Evolutionary conservation across 1,139 yeast genomes (phyloP).

Genomic region (Suhomyces maxii): DNA sequence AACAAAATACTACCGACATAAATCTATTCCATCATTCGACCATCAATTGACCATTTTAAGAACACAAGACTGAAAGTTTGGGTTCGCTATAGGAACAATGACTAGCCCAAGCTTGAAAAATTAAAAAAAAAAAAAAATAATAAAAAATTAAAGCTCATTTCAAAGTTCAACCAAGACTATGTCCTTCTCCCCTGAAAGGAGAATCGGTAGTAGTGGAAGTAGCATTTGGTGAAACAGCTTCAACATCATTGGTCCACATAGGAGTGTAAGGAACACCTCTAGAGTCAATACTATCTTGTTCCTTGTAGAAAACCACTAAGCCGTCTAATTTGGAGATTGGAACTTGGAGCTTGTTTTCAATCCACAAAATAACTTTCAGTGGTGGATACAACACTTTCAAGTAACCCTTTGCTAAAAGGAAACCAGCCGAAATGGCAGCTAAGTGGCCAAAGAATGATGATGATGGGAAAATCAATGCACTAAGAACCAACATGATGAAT

Average conservation of each 20-base stretch:
- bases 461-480: slow-evolving; percentile 56
- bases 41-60: no score
- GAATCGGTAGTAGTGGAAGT: slow-evolving; percentile 7
- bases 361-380: slow-evolving; percentile 59
- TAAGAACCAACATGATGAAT: slow-evolving; percentile 49
- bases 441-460: slow-evolving; percentile 79
- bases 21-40: no score
- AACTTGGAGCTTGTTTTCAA: slow-evolving; percentile 55
- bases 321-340: slow-evolving; percentile 56
- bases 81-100: no score
- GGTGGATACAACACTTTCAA: slow-evolving; percentile 65
- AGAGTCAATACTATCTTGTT: slow-evolving; percentile 51
- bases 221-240: slow-evolving; percentile 12
- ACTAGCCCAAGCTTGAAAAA: no score
- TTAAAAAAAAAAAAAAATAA: no score
- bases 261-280: slow-evolving; percentile 44
- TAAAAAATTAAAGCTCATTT: background rate
- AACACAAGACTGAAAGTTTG: no score
- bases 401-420: slow-evolving; percentile 55
- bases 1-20: no score
- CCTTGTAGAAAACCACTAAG: slow-evolving; percentile 54
- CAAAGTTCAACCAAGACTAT: slow-evolving; percentile 25
- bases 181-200: slow-evolving; percentile 35
- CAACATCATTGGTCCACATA: slow-evolving; percentile 29
- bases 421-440: slow-evolving; percentile 43